A percentile compares a stretch with the other conserved stretches of the same genome.
These are phyloP conservation scores for Wallacemonas collosoma DNA, from an alignment of 208 protist genomes.

Conservation along the genomic window DNA sequence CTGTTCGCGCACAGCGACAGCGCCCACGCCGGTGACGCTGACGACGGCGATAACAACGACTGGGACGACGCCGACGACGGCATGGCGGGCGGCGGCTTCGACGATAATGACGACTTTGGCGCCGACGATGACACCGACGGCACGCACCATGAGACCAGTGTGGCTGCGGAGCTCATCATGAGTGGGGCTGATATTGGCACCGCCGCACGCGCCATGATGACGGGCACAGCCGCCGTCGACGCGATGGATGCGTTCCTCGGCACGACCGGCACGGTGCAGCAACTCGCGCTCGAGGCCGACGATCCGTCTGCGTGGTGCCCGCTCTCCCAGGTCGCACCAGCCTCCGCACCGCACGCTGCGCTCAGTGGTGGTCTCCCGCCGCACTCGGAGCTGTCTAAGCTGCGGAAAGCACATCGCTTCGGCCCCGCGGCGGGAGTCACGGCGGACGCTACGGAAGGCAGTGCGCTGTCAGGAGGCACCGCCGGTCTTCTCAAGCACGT, in stretches of 20 bases:
- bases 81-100: constrained; percentile 24
- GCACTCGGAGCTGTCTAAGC: constrained; percentile 51
- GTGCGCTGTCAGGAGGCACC: background rate
- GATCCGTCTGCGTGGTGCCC: constrained; percentile 76
- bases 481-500: constrained; percentile 9
- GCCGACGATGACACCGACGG: constrained; percentile 22
- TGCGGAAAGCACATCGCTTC: constrained; percentile 71
- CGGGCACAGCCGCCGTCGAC: constrained; percentile 63
- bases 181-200: constrained; percentile 26
- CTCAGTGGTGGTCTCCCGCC: constrained; percentile 21
- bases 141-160: background rate
- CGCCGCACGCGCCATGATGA: constrained; percentile 62
- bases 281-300: constrained; percentile 80
- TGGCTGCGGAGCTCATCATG: constrained; percentile 6
- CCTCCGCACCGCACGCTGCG: constrained; percentile 28
- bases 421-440: background rate
- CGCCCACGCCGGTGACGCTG: background rate
- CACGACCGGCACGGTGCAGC: constrained; percentile 29
- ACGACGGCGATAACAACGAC: constrained; percentile 19
- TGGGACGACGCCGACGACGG: constrained; percentile 14
- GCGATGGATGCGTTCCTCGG: constrained; percentile 58
- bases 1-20: background rate
- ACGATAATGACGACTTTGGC: constrained; percentile 30
- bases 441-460: background rate
- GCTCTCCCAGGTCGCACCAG: constrained; percentile 40